Evolutionary conservation across 2,329 filamentous ascomycete genomes (phyloP), one percentile per base, ranked within the genome.

Genomic region (Penicillium sp.): DNA sequence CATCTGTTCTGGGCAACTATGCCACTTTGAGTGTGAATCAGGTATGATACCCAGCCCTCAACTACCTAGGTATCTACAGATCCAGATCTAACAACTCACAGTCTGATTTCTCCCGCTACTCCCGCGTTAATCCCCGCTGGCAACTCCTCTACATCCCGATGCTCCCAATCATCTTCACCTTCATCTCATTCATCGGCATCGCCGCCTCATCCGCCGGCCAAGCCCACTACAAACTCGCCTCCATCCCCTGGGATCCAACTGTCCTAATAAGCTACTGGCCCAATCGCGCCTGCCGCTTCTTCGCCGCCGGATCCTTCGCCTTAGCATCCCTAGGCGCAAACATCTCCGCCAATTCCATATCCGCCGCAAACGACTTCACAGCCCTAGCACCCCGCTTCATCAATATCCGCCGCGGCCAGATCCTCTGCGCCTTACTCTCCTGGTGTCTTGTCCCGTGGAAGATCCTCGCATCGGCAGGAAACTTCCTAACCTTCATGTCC

Each of bases 361-460:
- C 63, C 6, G 62, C 63, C 1, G 76, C 77, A 32, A 80, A 81
- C 52, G 77, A 82, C 59, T 70, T 82, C 37, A 78, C 76, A 1
- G 74, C 76, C 2, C 70, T 81, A 3, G 71, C 75, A 44, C 78
- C 79, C 0, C 65, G 66, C 22, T 79, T 73, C 57, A 61, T 82
- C 50, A 80, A 81, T 53, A 79, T 83, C 56, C 67, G 69, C 6
- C 74, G 80, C 14, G 79, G 79, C 6, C 77, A 76, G 46, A 63
- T 82, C 26, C 66, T 82, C 35, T 75, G 77, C 4, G 77, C 77
- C 1, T 41, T 82, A 3, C 62, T 81, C 0, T 77, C 76, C 18
- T 84, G 80, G 79, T 73, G 74, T 2, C 71, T 84, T 26, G 79
- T 82, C 1, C 81, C 80, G 1, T 85, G 81, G 82, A 83, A 83